Evolutionary conservation across 1,284 basidiomycete genomes (phyloP).

Genomic region (Cerrena zonata): DNA sequence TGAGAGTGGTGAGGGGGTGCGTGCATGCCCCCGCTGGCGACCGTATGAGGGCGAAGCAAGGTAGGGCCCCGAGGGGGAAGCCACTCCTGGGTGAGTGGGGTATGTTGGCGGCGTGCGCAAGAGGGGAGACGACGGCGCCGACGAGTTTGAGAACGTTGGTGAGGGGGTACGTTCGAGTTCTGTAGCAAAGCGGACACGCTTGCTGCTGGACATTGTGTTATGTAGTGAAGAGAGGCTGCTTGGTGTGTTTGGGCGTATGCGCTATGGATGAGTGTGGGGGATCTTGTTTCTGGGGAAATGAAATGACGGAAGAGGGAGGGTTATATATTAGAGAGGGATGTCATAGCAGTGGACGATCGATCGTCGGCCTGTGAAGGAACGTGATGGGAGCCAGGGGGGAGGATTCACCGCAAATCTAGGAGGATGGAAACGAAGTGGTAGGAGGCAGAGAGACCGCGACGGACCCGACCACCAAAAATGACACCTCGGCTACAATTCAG

Average conservation of each 20-base stretch:
- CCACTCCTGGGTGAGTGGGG: neutral
- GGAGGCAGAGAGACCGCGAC: neutral
- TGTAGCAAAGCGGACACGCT: neutral
- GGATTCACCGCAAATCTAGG: neutral
- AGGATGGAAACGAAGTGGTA: neutral
- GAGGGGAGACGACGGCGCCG: neutral
- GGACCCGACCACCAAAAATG: neutral
- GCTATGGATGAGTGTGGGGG: neutral
- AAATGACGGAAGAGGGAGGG: neutral
- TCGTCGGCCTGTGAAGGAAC: neutral
- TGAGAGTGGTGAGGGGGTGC: constrained; percentile 4
- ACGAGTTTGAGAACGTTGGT: constrained; percentile 4
- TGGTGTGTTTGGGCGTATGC: neutral
- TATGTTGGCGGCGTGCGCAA: neutral
- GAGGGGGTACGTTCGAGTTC: constrained; percentile 1
- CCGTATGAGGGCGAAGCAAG: neutral
- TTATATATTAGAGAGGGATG: neutral
- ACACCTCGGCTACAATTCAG: no score
- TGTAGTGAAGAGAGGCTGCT: neutral
- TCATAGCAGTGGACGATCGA: neutral
- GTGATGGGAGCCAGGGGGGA: neutral
- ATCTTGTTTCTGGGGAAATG: neutral
- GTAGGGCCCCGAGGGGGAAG: neutral
- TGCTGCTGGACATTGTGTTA: neutral
- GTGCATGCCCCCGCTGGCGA: neutral